Evolutionary conservation across 345 rosid genomes (phyloP).

Genomic region (Hirschfeldia incana): DNA sequence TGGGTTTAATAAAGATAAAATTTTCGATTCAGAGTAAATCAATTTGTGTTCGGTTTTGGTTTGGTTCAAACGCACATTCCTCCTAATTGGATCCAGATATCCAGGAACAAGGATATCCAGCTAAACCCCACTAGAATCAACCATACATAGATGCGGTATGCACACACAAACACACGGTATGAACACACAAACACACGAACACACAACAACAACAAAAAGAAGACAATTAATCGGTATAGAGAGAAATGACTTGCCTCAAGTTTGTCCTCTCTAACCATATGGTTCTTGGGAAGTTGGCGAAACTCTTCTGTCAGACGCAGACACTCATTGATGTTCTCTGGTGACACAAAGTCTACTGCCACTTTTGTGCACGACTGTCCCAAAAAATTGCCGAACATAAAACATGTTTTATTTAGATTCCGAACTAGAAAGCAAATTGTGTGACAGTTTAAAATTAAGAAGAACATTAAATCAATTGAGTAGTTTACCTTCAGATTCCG

Average conservation of each 20-base stretch:
- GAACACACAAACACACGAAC: not conserved
- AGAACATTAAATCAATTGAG: not conserved
- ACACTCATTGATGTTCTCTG: slow-evolving; percentile 76
- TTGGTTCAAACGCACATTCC: slow-evolving; percentile 1
- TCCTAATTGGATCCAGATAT: not conserved
- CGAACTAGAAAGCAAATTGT: not conserved
- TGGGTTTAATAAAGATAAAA: not conserved
- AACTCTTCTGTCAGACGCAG: slow-evolving; percentile 81
- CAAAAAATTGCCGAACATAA: not conserved
- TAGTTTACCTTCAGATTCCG: slow-evolving; percentile 76
- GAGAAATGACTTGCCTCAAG: slow-evolving; percentile 61
- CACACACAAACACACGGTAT: not conserved
- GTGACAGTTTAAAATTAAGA: not conserved
- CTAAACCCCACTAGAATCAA: not conserved
- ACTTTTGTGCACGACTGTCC: slow-evolving; percentile 90
- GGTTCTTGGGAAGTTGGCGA: slow-evolving; percentile 80
- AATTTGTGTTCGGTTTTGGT: not conserved
- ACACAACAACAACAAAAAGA: not conserved
- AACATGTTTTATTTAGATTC: not conserved
- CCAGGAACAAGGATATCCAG: not conserved
- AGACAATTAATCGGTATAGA: not conserved
- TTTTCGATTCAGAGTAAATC: not conserved
- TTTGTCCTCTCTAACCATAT: slow-evolving; percentile 86
- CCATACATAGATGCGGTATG: not conserved
- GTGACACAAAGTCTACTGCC: slow-evolving; percentile 90